phyloP scores from a whole-genome alignment of 2,329 filamentous ascomycete genomes.

The Phialophora expanda region DNA sequence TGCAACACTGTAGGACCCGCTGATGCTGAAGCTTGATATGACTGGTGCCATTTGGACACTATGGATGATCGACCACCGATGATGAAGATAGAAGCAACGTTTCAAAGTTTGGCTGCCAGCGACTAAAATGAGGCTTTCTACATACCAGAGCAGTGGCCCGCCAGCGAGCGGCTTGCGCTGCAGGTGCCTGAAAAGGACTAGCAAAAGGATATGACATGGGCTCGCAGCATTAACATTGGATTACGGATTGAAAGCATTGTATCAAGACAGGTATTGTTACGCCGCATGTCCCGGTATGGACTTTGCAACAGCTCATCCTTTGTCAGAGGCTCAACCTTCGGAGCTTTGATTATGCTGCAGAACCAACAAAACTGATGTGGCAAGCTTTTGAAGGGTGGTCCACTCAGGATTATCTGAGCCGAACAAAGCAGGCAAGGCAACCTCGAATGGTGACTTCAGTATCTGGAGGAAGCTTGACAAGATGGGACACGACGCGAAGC shows the following conservation, averaged over 20 bases:
- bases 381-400: background rate
- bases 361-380: background rate
- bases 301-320: background rate
- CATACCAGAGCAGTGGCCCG: background rate
- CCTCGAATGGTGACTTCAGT: background rate
- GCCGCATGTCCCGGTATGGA: background rate
- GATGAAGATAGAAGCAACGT: background rate
- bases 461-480: background rate
- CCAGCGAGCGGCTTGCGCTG: constrained; percentile 4
- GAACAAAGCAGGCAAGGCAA: background rate
- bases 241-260: background rate
- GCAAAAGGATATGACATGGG: constrained; percentile 5
- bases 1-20: background rate
- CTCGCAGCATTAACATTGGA: background rate
- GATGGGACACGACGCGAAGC: background rate
- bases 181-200: constrained; percentile 16
- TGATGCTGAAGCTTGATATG: background rate
- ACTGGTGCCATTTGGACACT: background rate
- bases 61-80: background rate
- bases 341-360: background rate
- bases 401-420: background rate
- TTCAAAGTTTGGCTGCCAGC: background rate
- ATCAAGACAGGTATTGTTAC: background rate
- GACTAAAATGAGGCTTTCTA: background rate
- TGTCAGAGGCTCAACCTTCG: background rate